phyloP scores from a whole-genome alignment of 306 rosid genomes.

The Cajanus cajan region DNA sequence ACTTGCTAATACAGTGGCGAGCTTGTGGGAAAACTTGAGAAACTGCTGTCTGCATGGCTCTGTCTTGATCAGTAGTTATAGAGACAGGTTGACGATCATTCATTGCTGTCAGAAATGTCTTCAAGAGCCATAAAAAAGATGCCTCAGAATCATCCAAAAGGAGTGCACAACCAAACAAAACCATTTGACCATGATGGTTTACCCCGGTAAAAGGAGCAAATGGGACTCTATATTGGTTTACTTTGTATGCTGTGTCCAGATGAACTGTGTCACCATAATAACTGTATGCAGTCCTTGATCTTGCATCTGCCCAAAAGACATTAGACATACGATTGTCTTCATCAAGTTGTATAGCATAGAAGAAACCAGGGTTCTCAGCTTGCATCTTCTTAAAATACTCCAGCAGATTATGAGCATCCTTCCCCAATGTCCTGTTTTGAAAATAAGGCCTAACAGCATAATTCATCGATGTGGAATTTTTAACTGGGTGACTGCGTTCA shows the following conservation, averaged over 20 bases:
- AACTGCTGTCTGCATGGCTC: constrained; percentile 72
- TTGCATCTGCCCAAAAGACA: constrained; percentile 87
- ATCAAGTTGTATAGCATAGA: constrained; percentile 94
- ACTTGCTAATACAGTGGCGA: constrained; percentile 81
- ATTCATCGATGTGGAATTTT: constrained; percentile 46
- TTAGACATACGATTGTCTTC: constrained; percentile 85
- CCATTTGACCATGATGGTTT: constrained; percentile 82
- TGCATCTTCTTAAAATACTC: constrained; percentile 98
- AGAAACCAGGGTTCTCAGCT: constrained; percentile 92
- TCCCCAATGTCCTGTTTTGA: constrained; percentile 75
- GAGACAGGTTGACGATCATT: constrained; percentile 73
- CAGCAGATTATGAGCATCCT: constrained; percentile 83
- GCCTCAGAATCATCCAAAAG: constrained; percentile 90
- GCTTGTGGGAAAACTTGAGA: constrained; percentile 82
- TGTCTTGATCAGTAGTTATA: constrained; percentile 77
- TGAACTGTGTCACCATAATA: constrained; percentile 82
- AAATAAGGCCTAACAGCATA: constrained; percentile 48
- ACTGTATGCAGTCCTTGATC: constrained; percentile 79
- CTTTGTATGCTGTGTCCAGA: constrained; percentile 72
- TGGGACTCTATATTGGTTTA: constrained; percentile 74
- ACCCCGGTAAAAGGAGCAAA: constrained; percentile 89
- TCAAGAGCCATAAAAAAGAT: constrained; percentile 78
- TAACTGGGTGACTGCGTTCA: constrained; percentile 50
- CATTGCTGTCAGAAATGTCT: constrained; percentile 90
- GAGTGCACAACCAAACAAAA: constrained; percentile 91